Percentiles rank a stretch among this genome's conserved stretches.
Conservation (phyloP, 2,329 filamentous ascomycete species). For the Aspergillus sp. region DNA sequence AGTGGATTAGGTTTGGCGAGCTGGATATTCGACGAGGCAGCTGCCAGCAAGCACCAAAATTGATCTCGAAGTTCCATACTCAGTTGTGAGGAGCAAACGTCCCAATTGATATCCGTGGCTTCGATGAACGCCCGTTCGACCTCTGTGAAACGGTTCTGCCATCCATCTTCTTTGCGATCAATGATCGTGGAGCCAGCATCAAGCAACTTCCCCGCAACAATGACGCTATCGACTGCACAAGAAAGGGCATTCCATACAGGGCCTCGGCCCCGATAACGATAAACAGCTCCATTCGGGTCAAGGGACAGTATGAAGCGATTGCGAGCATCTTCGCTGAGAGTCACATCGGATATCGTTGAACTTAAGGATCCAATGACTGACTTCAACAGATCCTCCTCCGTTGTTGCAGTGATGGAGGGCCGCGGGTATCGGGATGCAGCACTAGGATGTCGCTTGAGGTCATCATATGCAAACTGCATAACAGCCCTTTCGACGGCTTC, state of each 20-base stretch:
- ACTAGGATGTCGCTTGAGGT: conserved; percentile 25
- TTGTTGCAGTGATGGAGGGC: conserved; percentile 9
- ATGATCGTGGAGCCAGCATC: conserved; percentile 30
- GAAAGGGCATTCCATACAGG: conserved; percentile 21
- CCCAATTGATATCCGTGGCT: conserved; percentile 24
- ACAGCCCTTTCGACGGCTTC: conserved; percentile 21
- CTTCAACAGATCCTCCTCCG: conserved; percentile 10
- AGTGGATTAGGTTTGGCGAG: conserved; percentile 8
- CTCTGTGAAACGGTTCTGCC: conserved; percentile 9
- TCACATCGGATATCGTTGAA: conserved; percentile 11
- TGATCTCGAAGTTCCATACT: conserved; percentile 12
- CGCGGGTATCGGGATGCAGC: conserved; percentile 10
- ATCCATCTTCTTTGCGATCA: conserved; percentile 17
- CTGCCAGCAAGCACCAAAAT: conserved; percentile 12
- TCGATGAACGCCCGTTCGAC: conserved; percentile 23
- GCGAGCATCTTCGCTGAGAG: conserved; percentile 5
- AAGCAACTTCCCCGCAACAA: conserved; percentile 32
- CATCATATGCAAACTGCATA: conserved; percentile 20
- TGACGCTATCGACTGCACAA: conserved; percentile 24
- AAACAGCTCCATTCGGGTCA: conserved; percentile 13
- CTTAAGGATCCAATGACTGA: conserved; percentile 11
- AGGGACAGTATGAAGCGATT: conserved; percentile 7
- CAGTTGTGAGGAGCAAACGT: conserved; percentile 12
- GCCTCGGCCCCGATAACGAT: conserved; percentile 26
- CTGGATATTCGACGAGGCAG: conserved; percentile 2